These are phyloP conservation scores for Linum trigynum DNA, from an alignment of 345 rosid species.

Conservation along the genomic window DNA sequence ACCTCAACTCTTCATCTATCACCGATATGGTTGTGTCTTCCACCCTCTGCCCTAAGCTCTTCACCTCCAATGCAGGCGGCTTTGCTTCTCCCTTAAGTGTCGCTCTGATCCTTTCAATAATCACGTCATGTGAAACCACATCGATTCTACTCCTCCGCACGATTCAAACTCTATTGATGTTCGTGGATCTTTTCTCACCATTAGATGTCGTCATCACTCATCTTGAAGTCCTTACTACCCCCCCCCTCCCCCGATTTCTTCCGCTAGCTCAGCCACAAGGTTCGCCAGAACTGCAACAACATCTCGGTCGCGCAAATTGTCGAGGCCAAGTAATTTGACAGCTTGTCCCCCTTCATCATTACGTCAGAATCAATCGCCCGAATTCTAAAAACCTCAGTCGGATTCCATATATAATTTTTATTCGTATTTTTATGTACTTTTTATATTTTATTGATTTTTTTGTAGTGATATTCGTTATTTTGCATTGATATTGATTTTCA, in stretches of 20 bases:
- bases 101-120: conserved; percentile 21
- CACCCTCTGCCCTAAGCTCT: conserved; percentile 5
- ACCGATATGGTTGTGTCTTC: conserved; percentile 23
- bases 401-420: no score
- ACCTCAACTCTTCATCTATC: neutral
- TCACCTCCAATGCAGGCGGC: neutral
- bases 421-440: no score
- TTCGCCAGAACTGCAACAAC: conserved; percentile 95
- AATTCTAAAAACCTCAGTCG: no score
- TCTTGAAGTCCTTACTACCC: conserved; percentile 36
- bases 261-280: conserved; percentile 91
- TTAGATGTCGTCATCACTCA: conserved; percentile 46
- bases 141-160: conserved; percentile 3
- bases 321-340: conserved; percentile 90
- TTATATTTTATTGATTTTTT: no score
- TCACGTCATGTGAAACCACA: conserved; percentile 16
- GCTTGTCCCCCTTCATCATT: conserved; percentile 19
- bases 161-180: conserved; percentile 10
- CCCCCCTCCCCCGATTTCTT: conserved; percentile 63
- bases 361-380: no score
- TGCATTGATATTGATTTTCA: no score
- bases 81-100: conserved; percentile 16
- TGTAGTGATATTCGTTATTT: no score
- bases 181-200: conserved; percentile 2
- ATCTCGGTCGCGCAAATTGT: conserved; percentile 98